Evolutionary conservation across 1,139 yeast species (phyloP), one percentile per base, ranked within the genome.

Genomic region (Magnusiomyces paraingens): DNA sequence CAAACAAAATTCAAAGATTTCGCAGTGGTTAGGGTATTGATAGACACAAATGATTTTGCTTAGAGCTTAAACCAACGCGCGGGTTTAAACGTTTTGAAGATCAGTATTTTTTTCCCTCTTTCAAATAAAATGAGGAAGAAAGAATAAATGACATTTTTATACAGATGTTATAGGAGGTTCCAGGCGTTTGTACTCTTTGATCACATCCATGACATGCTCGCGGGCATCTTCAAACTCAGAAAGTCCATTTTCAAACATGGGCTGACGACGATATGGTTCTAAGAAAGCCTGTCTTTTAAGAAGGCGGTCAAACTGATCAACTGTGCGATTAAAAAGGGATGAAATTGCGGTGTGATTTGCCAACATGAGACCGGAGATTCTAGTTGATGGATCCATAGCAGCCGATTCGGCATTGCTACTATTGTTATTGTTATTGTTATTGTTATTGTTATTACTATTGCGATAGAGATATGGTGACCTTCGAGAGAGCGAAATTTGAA

Each of bases 251-350:
- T 77, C 78, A 61, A 82, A 81, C 72, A 79, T 68, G 36, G 75
- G 74, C 59, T 76, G 75, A 63, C 74, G 83, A 35, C 80, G 74
- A 69, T 89, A 93, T 54, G 84, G 86, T 58, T 87, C 93, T 57
- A 93, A 72, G 65, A 91, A 93, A 0, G 99, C 99, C 54, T 82
- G 83, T 57, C 95, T 77, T 55, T 82, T 81, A 61, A 87, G 88
- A 51, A 93, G 77, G 52, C 83, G 78, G 62, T 93, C 96, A 67
- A 84, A 93, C 61, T 91, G 94, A 57, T 77, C 79, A 39, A 89
- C 75, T 0, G 87, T 82, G 60, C 84, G 81, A 44, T 80, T 77
- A 58, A 93, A 77, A 18, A 89, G 74, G 29, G 82, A 77, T 1
- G 82, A 74, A 15, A 89, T 81, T 1, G 90, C 81, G 0, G 96